Evolutionary conservation across 163 green algal genomes (phyloP).

Genomic region (Scenedesmus sp.): DNA sequence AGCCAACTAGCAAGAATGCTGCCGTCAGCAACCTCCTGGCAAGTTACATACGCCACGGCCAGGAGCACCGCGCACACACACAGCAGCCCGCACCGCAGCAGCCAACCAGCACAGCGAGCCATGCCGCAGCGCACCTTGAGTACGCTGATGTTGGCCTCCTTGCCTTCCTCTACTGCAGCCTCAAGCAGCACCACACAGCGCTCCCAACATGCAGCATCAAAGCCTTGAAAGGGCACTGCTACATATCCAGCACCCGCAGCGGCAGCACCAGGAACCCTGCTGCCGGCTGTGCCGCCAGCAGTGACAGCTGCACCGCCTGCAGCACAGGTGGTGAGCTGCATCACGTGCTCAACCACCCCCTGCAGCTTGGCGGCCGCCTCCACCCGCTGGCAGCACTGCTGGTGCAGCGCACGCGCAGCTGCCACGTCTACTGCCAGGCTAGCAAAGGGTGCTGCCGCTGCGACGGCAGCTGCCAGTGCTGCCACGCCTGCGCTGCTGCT

Average conservation of each 20-base stretch:
- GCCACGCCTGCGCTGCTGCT: constrained; percentile 45
- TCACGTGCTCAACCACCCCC: constrained; percentile 65
- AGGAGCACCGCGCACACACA: too few species aligned
- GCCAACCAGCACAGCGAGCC: neutral
- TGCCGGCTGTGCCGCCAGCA: neutral
- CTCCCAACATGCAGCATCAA: constrained; percentile 57
- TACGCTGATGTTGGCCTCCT: constrained; percentile 69
- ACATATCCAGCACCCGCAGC: neutral
- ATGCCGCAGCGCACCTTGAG: constrained; percentile 59
- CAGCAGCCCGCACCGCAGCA: too few species aligned
- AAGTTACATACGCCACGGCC: too few species aligned
- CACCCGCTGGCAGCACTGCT: constrained; percentile 54
- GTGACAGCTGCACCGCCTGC: neutral
- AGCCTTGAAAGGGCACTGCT: neutral
- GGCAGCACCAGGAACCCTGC: neutral
- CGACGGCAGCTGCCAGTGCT: constrained; percentile 66
- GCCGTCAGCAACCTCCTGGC: too few species aligned
- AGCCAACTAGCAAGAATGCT: too few species aligned
- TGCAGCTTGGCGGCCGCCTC: constrained; percentile 64
- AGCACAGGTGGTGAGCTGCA: constrained; percentile 36
- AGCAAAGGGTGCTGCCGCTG: constrained; percentile 64
- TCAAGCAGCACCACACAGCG: constrained; percentile 57
- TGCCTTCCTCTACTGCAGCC: constrained; percentile 63
- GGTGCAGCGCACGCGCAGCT: constrained; percentile 56
- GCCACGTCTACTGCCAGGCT: constrained; percentile 68